Conservation (phyloP, 1,139 yeast genomes). For the Yamadazyma siamensis region DNA sequence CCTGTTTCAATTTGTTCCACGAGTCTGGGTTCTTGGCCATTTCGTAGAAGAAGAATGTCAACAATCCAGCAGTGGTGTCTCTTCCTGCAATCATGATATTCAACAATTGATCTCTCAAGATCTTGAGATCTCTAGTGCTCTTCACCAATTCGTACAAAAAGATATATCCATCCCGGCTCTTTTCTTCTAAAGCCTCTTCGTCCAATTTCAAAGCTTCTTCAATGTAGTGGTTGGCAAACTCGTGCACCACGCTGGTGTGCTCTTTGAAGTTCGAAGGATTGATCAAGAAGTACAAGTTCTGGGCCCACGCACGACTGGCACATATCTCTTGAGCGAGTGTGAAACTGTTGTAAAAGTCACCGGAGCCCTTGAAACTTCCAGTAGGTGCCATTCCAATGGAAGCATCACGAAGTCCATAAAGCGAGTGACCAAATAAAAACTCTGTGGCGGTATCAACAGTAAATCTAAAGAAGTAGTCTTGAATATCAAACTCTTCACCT, state of each 20-base stretch:
- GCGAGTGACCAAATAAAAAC: conserved; percentile 37
- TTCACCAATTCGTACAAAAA: conserved; percentile 29
- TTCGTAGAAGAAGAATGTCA: conserved; percentile 23
- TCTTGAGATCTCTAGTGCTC: conserved; percentile 22
- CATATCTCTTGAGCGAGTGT: conserved; percentile 27
- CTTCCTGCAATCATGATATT: conserved; percentile 33
- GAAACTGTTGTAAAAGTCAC: conserved; percentile 27
- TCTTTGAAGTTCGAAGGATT: conserved; percentile 22
- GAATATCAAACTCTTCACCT: conserved; percentile 30
- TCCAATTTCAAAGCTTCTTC: conserved; percentile 25
- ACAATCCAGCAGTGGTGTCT: conserved; percentile 30
- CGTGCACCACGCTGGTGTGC: conserved; percentile 22
- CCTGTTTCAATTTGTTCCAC: conserved; percentile 21
- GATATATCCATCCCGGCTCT: conserved; percentile 19
- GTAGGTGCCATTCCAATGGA: conserved; percentile 20
- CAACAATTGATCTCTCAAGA: conserved; percentile 27
- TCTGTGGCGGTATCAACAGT: conserved; percentile 43
- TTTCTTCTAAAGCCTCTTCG: conserved; percentile 17
- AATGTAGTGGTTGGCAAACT: conserved; percentile 26
- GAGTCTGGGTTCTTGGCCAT: conserved; percentile 21
- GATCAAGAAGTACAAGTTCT: conserved; percentile 23
- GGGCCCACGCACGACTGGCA: conserved; percentile 28
- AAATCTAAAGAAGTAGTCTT: conserved; percentile 33
- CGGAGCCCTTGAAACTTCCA: conserved; percentile 8
- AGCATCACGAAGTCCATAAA: conserved; percentile 28